These are phyloP conservation scores for Bolboschoenus planiculmis DNA, from an alignment of 176 grass and related monocot species.

Conservation along the genomic window DNA sequence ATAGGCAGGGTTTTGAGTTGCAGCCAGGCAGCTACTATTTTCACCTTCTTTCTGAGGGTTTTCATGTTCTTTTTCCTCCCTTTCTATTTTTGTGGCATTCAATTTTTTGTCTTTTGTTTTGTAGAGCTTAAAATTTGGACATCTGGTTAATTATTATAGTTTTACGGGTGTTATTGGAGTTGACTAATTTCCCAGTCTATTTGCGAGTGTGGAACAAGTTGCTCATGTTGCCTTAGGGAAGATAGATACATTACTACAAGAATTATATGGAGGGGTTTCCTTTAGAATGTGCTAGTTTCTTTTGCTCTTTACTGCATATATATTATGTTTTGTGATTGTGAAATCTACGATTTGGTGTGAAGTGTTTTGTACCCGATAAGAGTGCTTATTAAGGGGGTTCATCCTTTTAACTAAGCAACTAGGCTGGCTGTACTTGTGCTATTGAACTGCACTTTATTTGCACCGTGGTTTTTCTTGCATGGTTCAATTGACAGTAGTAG, in stretches of 20 bases:
- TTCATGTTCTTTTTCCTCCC: neutral
- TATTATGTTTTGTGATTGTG: neutral
- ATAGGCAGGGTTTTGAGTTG: slow-evolving; percentile 19
- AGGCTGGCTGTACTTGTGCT: neutral
- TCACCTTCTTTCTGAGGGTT: neutral
- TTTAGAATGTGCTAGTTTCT: neutral
- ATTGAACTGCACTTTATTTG: neutral
- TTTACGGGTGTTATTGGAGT: neutral
- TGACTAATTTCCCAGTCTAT: slow-evolving; percentile 1
- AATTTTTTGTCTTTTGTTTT: slow-evolving; percentile 6
- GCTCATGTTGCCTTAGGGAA: neutral
- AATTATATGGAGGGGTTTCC: neutral
- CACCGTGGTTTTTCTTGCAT: neutral
- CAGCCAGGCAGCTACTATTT: slow-evolving; percentile 2
- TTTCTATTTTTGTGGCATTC: neutral
- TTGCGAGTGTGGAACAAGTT: neutral
- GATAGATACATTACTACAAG: neutral
- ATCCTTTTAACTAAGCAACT: neutral
- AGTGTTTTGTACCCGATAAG: neutral
- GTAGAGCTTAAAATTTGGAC: slow-evolving; percentile 24
- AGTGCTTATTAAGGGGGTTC: neutral
- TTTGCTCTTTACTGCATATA: neutral
- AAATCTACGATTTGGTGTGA: neutral
- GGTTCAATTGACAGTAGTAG: neutral
- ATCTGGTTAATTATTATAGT: slow-evolving; percentile 22